These are phyloP conservation scores for Leccinum subgranulosum DNA, from an alignment of 768 basidiomycete genomes.

Conservation along the genomic window DNA sequence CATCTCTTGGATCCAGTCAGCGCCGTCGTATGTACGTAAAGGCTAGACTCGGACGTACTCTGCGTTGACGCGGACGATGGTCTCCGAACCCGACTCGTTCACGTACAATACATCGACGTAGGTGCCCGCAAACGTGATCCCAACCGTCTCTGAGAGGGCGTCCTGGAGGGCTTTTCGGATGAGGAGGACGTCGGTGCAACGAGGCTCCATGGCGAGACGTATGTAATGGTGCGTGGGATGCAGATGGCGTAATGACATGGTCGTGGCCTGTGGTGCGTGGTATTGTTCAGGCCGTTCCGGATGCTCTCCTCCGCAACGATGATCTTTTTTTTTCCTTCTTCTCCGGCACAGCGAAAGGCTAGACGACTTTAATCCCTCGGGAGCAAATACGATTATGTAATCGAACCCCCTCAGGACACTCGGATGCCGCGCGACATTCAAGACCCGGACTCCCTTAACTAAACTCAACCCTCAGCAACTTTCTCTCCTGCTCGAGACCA, in stretches of 20 bases:
- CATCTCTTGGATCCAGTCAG: constrained; percentile 20
- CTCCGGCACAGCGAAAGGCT: not conserved
- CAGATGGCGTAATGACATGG: constrained; percentile 20
- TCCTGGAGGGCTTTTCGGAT: constrained; percentile 57
- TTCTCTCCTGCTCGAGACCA: not conserved
- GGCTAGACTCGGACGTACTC: constrained; percentile 10
- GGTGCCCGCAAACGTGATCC: constrained; percentile 46
- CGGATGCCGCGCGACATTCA: constrained; percentile 12
- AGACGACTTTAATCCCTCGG: not conserved
- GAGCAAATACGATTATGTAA: constrained; percentile 19
- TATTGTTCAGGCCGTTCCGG: not conserved
- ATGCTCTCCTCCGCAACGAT: not conserved
- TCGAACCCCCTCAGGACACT: constrained; percentile 7
- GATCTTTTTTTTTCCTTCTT: not conserved
- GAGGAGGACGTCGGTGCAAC: constrained; percentile 38
- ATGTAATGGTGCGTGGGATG: constrained; percentile 24
- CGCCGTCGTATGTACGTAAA: not conserved
- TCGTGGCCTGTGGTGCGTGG: not conserved
- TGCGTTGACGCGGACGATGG: constrained; percentile 21
- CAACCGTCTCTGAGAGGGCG: constrained; percentile 52
- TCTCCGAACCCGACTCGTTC: constrained; percentile 20
- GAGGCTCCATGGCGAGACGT: constrained; percentile 20
- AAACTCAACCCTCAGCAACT: not conserved
- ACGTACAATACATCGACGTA: constrained; percentile 63
- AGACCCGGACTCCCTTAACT: constrained; percentile 3